Conservation (phyloP, 2,329 filamentous ascomycete genomes). For the Laburnicola sp. region DNA sequence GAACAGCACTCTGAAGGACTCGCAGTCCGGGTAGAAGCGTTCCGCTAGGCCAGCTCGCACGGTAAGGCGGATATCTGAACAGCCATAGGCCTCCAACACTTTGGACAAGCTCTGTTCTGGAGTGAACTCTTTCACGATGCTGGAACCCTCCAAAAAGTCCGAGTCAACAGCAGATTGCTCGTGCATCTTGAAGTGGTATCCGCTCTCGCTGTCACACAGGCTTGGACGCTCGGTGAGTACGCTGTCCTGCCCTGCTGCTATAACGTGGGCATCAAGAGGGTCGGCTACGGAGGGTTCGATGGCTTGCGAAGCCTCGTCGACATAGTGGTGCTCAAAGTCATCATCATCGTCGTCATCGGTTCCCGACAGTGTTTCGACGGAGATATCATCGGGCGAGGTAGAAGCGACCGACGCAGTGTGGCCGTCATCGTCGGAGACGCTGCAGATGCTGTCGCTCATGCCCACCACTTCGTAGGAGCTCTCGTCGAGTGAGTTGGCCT, state of each 20-base stretch:
- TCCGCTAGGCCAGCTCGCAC: constrained; percentile 34
- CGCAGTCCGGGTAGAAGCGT: constrained; percentile 27
- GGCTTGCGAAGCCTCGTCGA: constrained; percentile 24
- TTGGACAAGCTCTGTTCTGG: constrained; percentile 9
- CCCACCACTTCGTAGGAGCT: constrained; percentile 39
- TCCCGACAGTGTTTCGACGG: constrained; percentile 32
- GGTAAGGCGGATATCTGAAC: constrained; percentile 31
- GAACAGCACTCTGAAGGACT: constrained; percentile 40
- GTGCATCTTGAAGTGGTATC: constrained; percentile 28
- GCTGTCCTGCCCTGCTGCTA: constrained; percentile 30
- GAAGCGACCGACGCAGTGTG: constrained; percentile 44
- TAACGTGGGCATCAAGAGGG: constrained; percentile 21
- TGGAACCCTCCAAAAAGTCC: constrained; percentile 21
- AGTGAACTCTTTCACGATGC: constrained; percentile 26
- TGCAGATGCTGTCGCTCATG: constrained; percentile 35
- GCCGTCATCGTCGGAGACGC: constrained; percentile 43
- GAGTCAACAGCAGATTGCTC: constrained; percentile 23
- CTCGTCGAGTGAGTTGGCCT: constrained; percentile 39
- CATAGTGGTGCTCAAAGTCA: constrained; percentile 21
- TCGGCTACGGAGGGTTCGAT: constrained; percentile 12
- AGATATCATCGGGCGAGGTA: constrained; percentile 41
- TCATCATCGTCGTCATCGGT: constrained; percentile 36
- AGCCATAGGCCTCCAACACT: constrained; percentile 32
- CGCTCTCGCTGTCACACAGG: constrained; percentile 25
- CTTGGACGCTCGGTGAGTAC: constrained; percentile 35